Evolutionary conservation across 2,329 filamentous ascomycete genomes (phyloP).

Genomic region (Raffaelea arxii): DNA sequence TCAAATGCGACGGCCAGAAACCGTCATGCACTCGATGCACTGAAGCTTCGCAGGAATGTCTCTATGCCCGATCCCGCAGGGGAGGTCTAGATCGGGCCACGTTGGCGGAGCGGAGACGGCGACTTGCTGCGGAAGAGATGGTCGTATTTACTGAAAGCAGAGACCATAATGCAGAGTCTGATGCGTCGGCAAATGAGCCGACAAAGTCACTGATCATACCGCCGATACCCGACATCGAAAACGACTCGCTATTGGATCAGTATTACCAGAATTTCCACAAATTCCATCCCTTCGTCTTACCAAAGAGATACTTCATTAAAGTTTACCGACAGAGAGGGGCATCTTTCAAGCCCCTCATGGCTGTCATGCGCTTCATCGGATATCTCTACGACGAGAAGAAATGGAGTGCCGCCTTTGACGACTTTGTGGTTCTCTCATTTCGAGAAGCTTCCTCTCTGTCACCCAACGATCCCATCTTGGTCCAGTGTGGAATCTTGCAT

Average conservation of each 20-base stretch:
- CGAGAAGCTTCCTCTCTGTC: constrained; percentile 1
- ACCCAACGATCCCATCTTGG: constrained; percentile 1
- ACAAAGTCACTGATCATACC: no score
- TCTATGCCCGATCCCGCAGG: background rate
- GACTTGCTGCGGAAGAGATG: background rate
- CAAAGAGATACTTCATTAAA: background rate
- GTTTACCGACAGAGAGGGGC: background rate
- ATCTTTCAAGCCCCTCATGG: background rate
- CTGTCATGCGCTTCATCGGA: constrained; percentile 1
- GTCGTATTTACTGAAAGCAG: background rate
- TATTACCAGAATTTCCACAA: constrained; percentile 3
- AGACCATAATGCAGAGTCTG: no score
- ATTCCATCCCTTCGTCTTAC: constrained; percentile 1
- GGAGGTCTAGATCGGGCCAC: constrained; percentile 3
- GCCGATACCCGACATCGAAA: background rate
- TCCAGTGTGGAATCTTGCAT: constrained; percentile 2
- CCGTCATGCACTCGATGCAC: constrained; percentile 2
- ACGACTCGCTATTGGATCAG: background rate
- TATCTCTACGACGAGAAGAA: background rate
- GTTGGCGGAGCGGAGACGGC: background rate
- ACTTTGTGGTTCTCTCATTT: background rate
- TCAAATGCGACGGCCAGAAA: constrained; percentile 1
- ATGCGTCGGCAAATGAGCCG: no score
- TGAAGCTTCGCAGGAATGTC: background rate
- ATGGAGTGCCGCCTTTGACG: background rate